A percentile compares a stretch with the other conserved stretches of the same genome.
These are phyloP conservation scores for Laetiporus sulphureus DNA, from an alignment of 1,284 basidiomycete genomes.

Conservation along the genomic window DNA sequence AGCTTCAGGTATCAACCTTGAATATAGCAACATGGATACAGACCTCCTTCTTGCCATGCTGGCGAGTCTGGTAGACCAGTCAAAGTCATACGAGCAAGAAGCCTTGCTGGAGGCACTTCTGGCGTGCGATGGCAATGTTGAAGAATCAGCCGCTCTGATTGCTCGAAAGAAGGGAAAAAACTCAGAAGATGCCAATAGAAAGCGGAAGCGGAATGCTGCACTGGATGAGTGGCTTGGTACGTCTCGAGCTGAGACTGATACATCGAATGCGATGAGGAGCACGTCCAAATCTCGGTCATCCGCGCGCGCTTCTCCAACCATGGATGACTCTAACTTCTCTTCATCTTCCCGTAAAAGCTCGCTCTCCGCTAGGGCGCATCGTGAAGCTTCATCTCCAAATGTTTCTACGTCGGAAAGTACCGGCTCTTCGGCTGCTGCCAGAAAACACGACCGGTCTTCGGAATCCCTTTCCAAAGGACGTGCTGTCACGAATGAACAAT, in stretches of 20 bases:
- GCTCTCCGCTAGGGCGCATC: conserved; percentile 1
- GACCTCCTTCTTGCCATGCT: conserved; percentile 64
- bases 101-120: conserved; percentile 58
- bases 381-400: not conserved
- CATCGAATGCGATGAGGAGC: conserved; percentile 10
- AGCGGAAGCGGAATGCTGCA: conserved; percentile 34
- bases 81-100: conserved; percentile 29
- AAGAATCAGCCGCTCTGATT: conserved; percentile 47
- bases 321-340: not conserved
- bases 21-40: conserved; percentile 38
- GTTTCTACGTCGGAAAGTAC: not conserved
- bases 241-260: no score
- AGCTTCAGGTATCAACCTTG: conserved; percentile 1
- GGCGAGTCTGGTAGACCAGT: conserved; percentile 45
- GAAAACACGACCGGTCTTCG: no score
- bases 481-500: conserved; percentile 22
- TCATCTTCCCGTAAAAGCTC: no score
- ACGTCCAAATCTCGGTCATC: not conserved
- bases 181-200: conserved; percentile 33
- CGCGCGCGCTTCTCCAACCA: conserved; percentile 4
- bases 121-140: conserved; percentile 51
- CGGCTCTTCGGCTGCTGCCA: not conserved
- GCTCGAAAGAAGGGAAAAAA: conserved; percentile 8
- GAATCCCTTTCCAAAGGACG: no score
- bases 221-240: conserved; percentile 51